Evolutionary conservation across 2,329 filamentous ascomycete species (phyloP), one percentile per base, ranked within the genome.

Genomic region (Aspergillus bombycis): DNA sequence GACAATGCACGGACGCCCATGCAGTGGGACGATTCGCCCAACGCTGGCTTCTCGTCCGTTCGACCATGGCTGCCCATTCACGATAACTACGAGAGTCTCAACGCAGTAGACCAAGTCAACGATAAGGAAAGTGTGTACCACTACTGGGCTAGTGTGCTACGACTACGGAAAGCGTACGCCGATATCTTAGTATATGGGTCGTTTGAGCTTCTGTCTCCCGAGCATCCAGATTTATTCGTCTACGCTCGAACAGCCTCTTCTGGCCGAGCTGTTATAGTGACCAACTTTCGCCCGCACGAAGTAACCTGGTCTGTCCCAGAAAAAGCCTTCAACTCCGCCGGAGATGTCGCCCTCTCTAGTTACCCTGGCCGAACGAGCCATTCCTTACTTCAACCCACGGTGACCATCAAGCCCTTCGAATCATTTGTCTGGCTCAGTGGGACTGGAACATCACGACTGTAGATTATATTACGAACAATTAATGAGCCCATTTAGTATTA

Each of bases 111-210:
- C 14, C 60, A 61, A 30, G 53, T 61, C 23, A 57, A 50, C 36
- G 53, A 61, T 28, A 54, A 54, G 32, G 48, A 54, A 3, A 61
- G 60, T 30, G 60, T 61, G 28, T 61, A 57, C 41, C 52, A 57
- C 26, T 61, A 50, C 16, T 61, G 59, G 59, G 59, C 53, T 21
- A 19, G 32, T 7, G 30, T 57, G 10, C 55, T 61, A 41, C 59
- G 45, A 2, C 38, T 61, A 9, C 59, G 59, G 36, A 61, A 61
- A 43, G 34, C 54, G 10, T 61, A 52, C 32, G 32, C 60, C 34
- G 60, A 53, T 26, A 23, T 55, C 21, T 21, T 61, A 5, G 43
- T 61, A n/a, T 61, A 61, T 34, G 60, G 60, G 10, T 50, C 60
- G 3, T 61, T 61, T 23, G 48, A 57, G 48, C 60, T 61, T 21